Evolutionary conservation across 1,284 basidiomycete genomes (phyloP).

Genomic region (Tylopilus sp.): DNA sequence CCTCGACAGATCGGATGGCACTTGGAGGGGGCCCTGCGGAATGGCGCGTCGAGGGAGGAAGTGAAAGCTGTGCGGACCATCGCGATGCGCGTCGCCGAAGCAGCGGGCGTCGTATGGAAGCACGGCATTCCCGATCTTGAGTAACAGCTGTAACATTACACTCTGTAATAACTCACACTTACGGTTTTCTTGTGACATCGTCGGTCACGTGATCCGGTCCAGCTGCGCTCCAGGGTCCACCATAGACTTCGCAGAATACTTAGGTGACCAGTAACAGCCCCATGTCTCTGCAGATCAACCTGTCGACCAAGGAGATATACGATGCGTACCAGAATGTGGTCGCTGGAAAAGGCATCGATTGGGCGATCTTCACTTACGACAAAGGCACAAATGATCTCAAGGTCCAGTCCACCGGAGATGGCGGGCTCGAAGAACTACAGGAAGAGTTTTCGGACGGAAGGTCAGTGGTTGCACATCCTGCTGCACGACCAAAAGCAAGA

Average conservation of each 20-base stretch:
- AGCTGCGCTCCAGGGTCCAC: neutral
- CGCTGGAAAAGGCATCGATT: slow-evolving; percentile 73
- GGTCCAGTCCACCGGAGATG: slow-evolving; percentile 80
- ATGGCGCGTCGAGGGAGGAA: slow-evolving; percentile 40
- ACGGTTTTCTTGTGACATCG: too few species aligned
- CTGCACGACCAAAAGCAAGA: neutral
- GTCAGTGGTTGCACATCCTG: slow-evolving; percentile 40
- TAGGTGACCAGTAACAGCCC: too few species aligned
- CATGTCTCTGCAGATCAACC: slow-evolving; percentile 77
- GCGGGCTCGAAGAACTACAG: slow-evolving; percentile 85
- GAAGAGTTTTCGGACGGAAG: slow-evolving; percentile 95
- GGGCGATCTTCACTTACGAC: slow-evolving; percentile 86
- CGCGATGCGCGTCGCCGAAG: slow-evolving; percentile 38
- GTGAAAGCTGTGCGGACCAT: slow-evolving; percentile 40
- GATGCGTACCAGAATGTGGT: slow-evolving; percentile 82
- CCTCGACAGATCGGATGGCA: slow-evolving; percentile 37
- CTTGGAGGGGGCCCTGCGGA: slow-evolving; percentile 33
- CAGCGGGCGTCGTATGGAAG: slow-evolving; percentile 22
- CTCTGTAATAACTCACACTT: too few species aligned
- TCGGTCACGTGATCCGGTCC: slow-evolving; percentile 17
- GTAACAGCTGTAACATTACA: neutral
- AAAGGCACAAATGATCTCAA: slow-evolving; percentile 87
- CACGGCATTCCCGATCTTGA: slow-evolving; percentile 14
- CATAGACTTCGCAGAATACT: too few species aligned
- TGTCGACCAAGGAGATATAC: slow-evolving; percentile 66